Percentiles rank a stretch among this genome's conserved stretches.
phyloP scores from a whole-genome alignment of 2,329 filamentous ascomycete species.

The Diaporthe sp. region DNA sequence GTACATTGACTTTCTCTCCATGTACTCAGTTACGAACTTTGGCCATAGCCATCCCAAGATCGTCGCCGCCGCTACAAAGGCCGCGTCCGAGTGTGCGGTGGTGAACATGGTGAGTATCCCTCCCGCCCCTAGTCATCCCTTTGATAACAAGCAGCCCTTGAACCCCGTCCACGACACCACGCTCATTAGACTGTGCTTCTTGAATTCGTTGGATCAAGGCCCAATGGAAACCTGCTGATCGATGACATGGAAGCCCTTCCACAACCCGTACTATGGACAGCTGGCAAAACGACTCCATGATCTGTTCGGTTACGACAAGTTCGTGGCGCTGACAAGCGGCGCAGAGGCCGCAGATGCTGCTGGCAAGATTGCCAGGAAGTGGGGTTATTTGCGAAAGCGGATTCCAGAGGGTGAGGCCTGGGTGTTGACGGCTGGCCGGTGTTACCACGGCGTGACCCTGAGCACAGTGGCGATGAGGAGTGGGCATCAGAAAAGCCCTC shows the following conservation, averaged over 20 bases:
- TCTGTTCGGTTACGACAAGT: conserved; percentile 23
- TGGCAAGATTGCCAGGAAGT: conserved; percentile 28
- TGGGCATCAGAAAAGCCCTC: conserved; percentile 3
- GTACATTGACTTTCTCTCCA: conserved; percentile 39
- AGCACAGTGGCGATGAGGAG: conserved; percentile 25
- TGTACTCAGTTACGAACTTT: conserved; percentile 38
- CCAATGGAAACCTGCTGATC: background rate
- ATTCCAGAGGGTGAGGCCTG: conserved; percentile 20
- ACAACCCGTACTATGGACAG: conserved; percentile 13
- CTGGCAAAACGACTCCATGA: conserved; percentile 27
- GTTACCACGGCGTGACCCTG: conserved; percentile 30
- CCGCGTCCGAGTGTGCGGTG: conserved; percentile 15
- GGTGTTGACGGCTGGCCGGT: conserved; percentile 6
- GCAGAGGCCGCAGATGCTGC: conserved; percentile 27
- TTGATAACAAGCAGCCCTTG: no score
- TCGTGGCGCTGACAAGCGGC: conserved; percentile 26
- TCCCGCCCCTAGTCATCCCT: no score
- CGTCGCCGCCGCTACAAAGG: conserved; percentile 36
- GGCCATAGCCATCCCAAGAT: conserved; percentile 40
- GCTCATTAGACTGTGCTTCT: no score
- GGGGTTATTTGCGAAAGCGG: conserved; percentile 14
- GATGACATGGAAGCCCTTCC: background rate
- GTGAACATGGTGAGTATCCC: conserved; percentile 7
- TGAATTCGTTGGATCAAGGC: background rate
- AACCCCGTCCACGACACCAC: background rate